Evolutionary conservation across 169 alveolate genomes (phyloP), one percentile per base, ranked within the genome.

Genomic region (Amoebophrya sp.): DNA sequence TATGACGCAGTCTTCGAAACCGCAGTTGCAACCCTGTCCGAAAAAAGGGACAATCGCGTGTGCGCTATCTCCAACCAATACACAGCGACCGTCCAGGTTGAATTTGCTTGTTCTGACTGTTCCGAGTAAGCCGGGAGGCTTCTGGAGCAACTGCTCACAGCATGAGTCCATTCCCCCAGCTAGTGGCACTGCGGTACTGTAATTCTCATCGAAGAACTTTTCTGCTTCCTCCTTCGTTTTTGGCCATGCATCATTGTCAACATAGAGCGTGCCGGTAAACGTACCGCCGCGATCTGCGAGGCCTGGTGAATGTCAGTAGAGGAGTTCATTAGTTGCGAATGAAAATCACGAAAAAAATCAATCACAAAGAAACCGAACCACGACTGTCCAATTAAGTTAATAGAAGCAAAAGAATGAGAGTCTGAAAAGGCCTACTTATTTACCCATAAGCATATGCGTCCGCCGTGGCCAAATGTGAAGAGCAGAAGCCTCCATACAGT

Each of bases 11-110:
- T 93, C 95, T 36, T 93, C 95, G 29, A 93, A 91, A 0, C 95
- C 95, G 55, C 93, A 91, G 94, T 93, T 93, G 54, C 93, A 89
- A 0, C 95, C 95, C 76, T 93, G 90, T 1, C 95, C 95, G 76
- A 92, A 93, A 41, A 93, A 93, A 6, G 95, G 95, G 76, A 92
- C 91, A 77, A 93, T 93, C 2, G 95, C 95, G 33, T 93, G 95
- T 2, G 95, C 93, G 26, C 93, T 78, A 47, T 93, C 95, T 41
- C 95, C 95, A 0, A 91, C 38, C 26, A 93, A 90, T 36, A 65
- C 10, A 6, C 39, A 29, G 10, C n/a, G 18, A 1, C 83, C 83
- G 36, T 65, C 33, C 39, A 12, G 83, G 83, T 65, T 12, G 83
- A 6, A 65, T 10, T 26, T 12, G 38, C 39, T 26, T 10, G 83